Evolutionary conservation across 805 yeast genomes (phyloP).

Genomic region (Starmera amethionina): DNA sequence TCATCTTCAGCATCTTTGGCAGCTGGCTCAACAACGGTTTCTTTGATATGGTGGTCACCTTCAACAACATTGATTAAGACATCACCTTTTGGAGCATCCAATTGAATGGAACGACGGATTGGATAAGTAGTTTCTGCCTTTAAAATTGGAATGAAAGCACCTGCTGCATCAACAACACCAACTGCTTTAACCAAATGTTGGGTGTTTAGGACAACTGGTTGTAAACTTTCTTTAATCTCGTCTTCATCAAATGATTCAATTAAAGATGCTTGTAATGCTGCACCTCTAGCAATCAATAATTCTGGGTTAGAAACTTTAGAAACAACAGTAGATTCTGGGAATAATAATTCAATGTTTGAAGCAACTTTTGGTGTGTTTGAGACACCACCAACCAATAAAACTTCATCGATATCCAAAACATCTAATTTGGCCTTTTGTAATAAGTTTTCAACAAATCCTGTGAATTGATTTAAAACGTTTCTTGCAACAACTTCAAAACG

Average conservation of each 20-base stretch:
- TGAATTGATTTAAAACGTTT: constrained; percentile 65
- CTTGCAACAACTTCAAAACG: constrained; percentile 85
- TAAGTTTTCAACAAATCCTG: constrained; percentile 62
- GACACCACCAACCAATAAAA: constrained; percentile 86
- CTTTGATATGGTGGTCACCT: constrained; percentile 77
- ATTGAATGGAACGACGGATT: constrained; percentile 62
- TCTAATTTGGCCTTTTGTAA: constrained; percentile 81
- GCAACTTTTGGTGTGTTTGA: constrained; percentile 91
- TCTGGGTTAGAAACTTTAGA: constrained; percentile 78
- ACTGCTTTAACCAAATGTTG: constrained; percentile 78
- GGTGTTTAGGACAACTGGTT: constrained; percentile 79
- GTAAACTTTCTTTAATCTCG: constrained; percentile 68
- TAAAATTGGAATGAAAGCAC: constrained; percentile 62
- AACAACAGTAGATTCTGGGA: constrained; percentile 72
- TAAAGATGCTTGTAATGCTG: constrained; percentile 89
- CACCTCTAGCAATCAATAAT: constrained; percentile 87
- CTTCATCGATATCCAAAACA: constrained; percentile 80
- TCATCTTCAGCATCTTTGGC: constrained; percentile 46
- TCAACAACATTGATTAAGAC: constrained; percentile 69
- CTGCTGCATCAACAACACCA: constrained; percentile 71
- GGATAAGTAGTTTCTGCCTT: constrained; percentile 87
- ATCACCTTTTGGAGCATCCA: constrained; percentile 51
- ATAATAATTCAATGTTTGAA: constrained; percentile 55
- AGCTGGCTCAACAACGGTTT: constrained; percentile 61
- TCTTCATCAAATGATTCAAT: constrained; percentile 78